Evolutionary conservation across 352 stramenopile species (phyloP).

Genomic region (Saprolegnia diclina): DNA sequence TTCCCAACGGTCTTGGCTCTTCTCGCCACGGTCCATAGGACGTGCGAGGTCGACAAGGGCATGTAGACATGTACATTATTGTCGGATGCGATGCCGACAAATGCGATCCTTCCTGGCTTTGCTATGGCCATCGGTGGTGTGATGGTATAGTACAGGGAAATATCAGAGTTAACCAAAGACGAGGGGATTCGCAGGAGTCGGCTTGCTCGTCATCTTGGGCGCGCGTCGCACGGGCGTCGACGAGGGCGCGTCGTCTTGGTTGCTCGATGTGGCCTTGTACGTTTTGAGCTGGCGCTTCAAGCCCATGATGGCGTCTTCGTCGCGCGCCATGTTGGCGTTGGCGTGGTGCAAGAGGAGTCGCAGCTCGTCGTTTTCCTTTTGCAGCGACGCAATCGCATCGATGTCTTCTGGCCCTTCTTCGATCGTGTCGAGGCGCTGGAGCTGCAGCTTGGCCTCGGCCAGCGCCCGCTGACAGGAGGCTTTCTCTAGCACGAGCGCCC

Average conservation of each 20-base stretch:
- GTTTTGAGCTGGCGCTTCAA: neutral
- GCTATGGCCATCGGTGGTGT: no score
- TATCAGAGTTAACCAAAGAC: neutral
- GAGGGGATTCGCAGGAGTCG: neutral
- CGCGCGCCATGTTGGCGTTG: conserved; percentile 1
- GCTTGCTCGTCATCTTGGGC: neutral
- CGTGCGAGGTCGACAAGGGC: neutral
- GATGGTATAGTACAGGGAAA: no score
- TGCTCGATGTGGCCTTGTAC: neutral
- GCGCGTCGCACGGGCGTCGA: neutral
- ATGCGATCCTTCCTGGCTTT: no score
- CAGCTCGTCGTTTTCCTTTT: conserved; percentile 1
- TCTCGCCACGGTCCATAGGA: no score
- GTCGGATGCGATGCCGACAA: no score
- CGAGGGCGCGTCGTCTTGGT: conserved; percentile 2
- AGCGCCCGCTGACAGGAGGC: neutral
- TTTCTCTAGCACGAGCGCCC: neutral
- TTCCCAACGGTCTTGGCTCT: no score
- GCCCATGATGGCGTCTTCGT: neutral
- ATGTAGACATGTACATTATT: no score
- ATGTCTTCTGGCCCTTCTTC: neutral
- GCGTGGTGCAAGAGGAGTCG: neutral
- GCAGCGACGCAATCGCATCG: neutral
- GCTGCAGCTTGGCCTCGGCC: neutral
- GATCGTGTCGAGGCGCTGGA: neutral